Evolutionary conservation across 306 rosid species (phyloP).

Genomic region (Alnus glutinosa): DNA sequence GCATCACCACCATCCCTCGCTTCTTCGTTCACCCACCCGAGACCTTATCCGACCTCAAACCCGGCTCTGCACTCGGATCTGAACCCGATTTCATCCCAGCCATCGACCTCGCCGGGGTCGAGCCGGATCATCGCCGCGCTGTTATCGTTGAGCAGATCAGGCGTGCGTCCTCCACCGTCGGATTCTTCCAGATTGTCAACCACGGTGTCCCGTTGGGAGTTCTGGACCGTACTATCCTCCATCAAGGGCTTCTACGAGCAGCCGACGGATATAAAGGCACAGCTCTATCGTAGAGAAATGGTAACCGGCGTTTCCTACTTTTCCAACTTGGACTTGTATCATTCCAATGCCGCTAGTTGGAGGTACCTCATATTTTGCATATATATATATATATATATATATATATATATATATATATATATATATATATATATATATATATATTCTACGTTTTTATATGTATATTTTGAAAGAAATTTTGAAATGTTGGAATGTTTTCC

Average conservation of each 20-base stretch:
- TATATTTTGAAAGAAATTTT: too few relatives aligned
- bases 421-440: too few relatives aligned
- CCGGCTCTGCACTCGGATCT: not conserved
- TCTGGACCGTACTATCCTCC: constrained; percentile 33
- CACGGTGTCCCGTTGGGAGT: constrained; percentile 42
- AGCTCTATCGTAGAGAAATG: too few relatives aligned
- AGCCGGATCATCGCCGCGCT: constrained; percentile 11
- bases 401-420: too few relatives aligned
- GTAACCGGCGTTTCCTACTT: too few relatives aligned
- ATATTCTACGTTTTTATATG: too few relatives aligned
- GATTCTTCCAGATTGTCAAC: constrained; percentile 62
- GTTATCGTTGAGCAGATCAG: constrained; percentile 35
- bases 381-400: too few relatives aligned
- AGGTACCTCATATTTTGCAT: too few relatives aligned
- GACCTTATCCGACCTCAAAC: constrained; percentile 23
- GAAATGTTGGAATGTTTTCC: too few relatives aligned
- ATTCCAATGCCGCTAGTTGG: too few relatives aligned
- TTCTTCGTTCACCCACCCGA: constrained; percentile 61
- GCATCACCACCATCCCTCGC: constrained; percentile 44
- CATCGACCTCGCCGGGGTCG: constrained; percentile 42
- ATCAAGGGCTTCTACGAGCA: constrained; percentile 60
- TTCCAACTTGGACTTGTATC: too few relatives aligned
- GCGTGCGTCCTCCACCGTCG: constrained; percentile 49
- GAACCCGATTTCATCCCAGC: constrained; percentile 35
- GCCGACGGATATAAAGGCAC: constrained; percentile 39